Evolutionary conservation across 2,329 filamentous ascomycete genomes (phyloP).

Genomic region (Fusarium napiforme): DNA sequence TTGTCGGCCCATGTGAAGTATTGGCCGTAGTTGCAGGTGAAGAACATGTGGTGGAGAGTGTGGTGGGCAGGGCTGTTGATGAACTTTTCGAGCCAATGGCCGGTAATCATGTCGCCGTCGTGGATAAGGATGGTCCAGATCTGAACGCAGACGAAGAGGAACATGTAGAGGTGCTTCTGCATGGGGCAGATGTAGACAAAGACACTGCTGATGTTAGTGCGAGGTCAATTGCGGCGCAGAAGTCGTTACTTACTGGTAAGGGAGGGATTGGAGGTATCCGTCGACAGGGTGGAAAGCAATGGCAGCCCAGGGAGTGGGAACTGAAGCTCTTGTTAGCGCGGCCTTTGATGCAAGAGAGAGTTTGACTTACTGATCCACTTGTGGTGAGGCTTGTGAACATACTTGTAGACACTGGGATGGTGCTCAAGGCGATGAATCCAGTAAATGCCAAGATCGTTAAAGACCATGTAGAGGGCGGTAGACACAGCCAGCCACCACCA

Average conservation of each 20-base stretch:
- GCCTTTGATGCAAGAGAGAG: background rate
- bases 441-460: conserved; percentile 59
- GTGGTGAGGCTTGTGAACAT: conserved; percentile 61
- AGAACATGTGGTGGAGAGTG: conserved; percentile 62
- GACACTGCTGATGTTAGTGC: conserved; percentile 44
- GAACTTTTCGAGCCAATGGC: conserved; percentile 58
- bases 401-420: conserved; percentile 59
- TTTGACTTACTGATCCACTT: conserved; percentile 57
- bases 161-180: conserved; percentile 58
- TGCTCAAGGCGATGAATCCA: conserved; percentile 60
- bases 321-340: conserved; percentile 37
- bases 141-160: conserved; percentile 57
- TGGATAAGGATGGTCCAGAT: conserved; percentile 63
- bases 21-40: conserved; percentile 62
- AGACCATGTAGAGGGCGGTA: conserved; percentile 55
- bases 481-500: conserved; percentile 54
- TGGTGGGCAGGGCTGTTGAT: conserved; percentile 62
- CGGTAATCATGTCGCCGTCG: conserved; percentile 61
- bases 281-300: conserved; percentile 61
- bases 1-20: conserved; percentile 61
- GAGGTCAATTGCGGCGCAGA: no score
- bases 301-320: conserved; percentile 59
- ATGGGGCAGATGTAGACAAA: conserved; percentile 59
- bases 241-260: conserved; percentile 54
- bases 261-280: conserved; percentile 58